These are phyloP conservation scores for Tolypocladium nubicola DNA, from an alignment of 2,329 filamentous ascomycete genomes.

Conservation along the genomic window DNA sequence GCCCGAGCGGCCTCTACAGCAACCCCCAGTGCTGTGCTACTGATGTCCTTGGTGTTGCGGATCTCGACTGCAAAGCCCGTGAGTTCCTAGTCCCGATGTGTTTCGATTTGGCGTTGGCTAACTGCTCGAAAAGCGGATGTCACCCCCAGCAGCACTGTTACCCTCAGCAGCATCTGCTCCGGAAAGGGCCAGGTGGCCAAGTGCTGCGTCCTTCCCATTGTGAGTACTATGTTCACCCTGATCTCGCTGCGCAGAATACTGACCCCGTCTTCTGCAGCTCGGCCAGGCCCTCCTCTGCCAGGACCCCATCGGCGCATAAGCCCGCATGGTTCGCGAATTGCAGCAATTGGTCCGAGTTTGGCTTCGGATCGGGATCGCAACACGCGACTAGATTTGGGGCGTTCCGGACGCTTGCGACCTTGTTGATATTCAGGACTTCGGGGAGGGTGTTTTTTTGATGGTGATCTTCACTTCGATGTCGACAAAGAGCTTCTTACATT, in stretches of 20 bases:
- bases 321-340: not conserved
- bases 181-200: not conserved
- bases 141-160: not conserved
- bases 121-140: not conserved
- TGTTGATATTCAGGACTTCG: not conserved
- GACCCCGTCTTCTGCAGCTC: not conserved
- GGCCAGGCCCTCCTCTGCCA: not conserved
- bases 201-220: constrained; percentile 7
- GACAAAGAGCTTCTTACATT: not conserved
- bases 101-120: not conserved
- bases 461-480: not conserved
- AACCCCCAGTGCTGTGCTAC: constrained; percentile 7
- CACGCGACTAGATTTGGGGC: not conserved
- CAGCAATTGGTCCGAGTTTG: not conserved
- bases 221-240: not conserved
- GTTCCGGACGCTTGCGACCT: not conserved
- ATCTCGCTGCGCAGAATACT: too few species aligned
- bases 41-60: constrained; percentile 5
- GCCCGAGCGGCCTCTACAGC: constrained; percentile 4
- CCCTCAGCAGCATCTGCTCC: constrained; percentile 1
- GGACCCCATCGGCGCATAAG: not conserved
- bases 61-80: constrained; percentile 8
- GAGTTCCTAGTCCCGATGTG: not conserved
- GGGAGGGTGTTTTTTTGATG: not conserved
- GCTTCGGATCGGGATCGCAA: not conserved